Evolutionary conservation across 176 grass and related monocot species (phyloP).

Genomic region (Tillandsia fasciculata): DNA sequence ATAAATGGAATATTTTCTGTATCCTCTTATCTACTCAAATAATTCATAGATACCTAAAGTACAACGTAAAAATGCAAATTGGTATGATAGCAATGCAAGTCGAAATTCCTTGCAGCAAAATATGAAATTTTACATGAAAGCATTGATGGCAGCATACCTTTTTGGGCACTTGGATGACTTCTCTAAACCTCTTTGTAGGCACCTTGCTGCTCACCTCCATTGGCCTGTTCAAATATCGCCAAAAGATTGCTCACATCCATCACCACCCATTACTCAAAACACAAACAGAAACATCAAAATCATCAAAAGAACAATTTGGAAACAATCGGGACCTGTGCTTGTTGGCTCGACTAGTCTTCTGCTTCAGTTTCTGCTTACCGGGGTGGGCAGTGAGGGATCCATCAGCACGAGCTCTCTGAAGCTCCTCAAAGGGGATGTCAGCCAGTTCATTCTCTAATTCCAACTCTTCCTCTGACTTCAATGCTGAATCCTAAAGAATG

Average conservation of each 20-base stretch:
- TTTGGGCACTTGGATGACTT: constrained; percentile 80
- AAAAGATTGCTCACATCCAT: constrained; percentile 15
- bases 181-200: constrained; percentile 43
- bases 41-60: too few relatives aligned
- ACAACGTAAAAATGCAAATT: too few relatives aligned
- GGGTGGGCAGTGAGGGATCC: constrained; percentile 35
- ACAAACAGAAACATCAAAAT: background rate
- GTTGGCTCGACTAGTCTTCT: constrained; percentile 59
- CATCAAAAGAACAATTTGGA: background rate
- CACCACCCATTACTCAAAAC: background rate
- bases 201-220: constrained; percentile 91
- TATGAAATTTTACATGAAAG: background rate
- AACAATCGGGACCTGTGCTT: constrained; percentile 54
- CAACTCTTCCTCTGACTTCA: constrained; percentile 34
- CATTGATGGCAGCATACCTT: constrained; percentile 37
- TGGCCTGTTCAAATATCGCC: constrained; percentile 36
- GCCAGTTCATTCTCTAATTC: constrained; percentile 59
- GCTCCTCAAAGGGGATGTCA: constrained; percentile 73
- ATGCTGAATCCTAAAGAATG: constrained; percentile 15
- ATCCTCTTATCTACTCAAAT: too few relatives aligned
- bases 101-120: background rate
- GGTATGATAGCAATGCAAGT: background rate
- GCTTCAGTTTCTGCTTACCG: constrained; percentile 1
- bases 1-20: too few relatives aligned
- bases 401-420: constrained; percentile 63